These are phyloP conservation scores for Dichotomopilus funicola DNA, from an alignment of 2,329 filamentous ascomycete species.

Conservation along the genomic window DNA sequence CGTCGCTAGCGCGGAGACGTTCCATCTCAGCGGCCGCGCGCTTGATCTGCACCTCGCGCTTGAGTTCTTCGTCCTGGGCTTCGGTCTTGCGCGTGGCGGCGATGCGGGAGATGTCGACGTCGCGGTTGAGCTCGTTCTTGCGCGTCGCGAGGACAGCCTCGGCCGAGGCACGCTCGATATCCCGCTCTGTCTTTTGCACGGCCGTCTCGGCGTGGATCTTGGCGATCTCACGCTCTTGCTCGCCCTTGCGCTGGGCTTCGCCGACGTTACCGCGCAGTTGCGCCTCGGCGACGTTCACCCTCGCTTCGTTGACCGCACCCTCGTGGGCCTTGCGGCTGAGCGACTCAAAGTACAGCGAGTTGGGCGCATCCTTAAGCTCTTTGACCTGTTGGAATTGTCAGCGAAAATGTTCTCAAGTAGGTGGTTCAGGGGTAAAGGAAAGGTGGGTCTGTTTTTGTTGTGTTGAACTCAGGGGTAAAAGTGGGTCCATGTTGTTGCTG, in stretches of 20 bases:
- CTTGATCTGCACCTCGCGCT: constrained; percentile 69
- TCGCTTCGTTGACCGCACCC: constrained; percentile 73
- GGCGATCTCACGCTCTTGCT: constrained; percentile 78
- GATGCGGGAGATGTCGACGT: constrained; percentile 71
- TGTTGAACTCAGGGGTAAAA: neutral
- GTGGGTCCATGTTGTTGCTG: too few species aligned
- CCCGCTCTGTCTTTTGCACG: constrained; percentile 76
- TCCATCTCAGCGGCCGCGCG: constrained; percentile 75
- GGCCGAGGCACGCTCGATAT: constrained; percentile 71
- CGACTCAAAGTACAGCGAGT: constrained; percentile 77
- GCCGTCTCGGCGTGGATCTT: constrained; percentile 84
- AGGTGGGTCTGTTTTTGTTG: neutral
- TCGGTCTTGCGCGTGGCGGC: constrained; percentile 67
- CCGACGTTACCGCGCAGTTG: constrained; percentile 64
- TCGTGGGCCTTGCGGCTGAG: constrained; percentile 79
- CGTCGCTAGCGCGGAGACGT: constrained; percentile 67
- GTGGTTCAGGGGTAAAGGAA: neutral
- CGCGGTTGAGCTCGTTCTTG: constrained; percentile 64
- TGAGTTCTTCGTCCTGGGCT: constrained; percentile 70
- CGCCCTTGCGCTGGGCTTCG: constrained; percentile 69
- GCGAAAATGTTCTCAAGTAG: neutral
- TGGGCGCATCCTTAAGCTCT: constrained; percentile 75
- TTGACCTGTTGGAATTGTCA: constrained; percentile 70
- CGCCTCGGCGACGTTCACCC: constrained; percentile 59
- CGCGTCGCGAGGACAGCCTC: constrained; percentile 69